Evolutionary conservation across 441 rosid genomes (phyloP).

Genomic region (Corymbia citriodora): DNA sequence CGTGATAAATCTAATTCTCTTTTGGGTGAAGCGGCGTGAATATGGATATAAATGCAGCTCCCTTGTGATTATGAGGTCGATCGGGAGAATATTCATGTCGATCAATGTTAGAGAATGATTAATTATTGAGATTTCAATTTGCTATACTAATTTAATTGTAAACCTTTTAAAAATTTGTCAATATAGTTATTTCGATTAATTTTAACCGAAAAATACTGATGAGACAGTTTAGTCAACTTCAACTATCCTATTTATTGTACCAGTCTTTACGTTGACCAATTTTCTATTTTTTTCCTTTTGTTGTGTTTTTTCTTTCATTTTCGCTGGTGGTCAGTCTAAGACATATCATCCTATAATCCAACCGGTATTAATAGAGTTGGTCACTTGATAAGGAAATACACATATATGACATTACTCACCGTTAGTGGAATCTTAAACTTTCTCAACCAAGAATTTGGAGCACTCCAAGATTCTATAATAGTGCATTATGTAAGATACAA

Average conservation of each 20-base stretch:
- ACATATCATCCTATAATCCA: not conserved
- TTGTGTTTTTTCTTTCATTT: no score
- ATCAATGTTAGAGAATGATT: not conserved
- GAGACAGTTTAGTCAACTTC: no score
- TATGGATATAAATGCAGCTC: not conserved
- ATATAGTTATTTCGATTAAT: no score
- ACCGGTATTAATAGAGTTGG: not conserved
- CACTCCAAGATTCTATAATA: not conserved
- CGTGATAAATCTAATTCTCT: not conserved
- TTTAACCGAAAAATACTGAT: not conserved
- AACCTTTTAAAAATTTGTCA: no score
- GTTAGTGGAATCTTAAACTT: not conserved
- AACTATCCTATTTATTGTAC: accelerated
- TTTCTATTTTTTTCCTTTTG: no score
- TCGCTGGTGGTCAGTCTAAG: accelerated
- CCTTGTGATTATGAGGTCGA: not conserved
- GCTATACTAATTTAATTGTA: no score
- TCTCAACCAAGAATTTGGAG: not conserved
- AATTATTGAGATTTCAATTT: not conserved
- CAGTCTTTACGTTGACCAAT: accelerated
- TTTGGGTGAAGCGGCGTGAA: not conserved
- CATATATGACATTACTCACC: not conserved
- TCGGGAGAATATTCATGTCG: not conserved
- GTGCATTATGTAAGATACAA: not conserved
- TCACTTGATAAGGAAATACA: not conserved